Evolutionary conservation across 2,329 filamentous ascomycete genomes (phyloP), one percentile per base, ranked within the genome.

Genomic region (Monosporascus sp.): DNA sequence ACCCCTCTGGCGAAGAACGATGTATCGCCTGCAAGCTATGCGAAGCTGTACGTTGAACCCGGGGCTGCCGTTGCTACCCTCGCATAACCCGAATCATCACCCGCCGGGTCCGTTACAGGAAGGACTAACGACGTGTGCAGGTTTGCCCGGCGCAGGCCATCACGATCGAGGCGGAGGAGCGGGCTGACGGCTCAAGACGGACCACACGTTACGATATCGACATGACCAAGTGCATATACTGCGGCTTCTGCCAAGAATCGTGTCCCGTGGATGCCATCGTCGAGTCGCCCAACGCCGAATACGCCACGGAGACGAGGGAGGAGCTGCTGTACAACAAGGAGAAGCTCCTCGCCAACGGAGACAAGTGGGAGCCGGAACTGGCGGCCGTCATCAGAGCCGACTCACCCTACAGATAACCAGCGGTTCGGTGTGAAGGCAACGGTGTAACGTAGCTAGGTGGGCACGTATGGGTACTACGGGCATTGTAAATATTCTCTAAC

Each of bases 201-300:
- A 99, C 94, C 50, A 97, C 93, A 55, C 86, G 93, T 71, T 99
- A 99, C 77, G 94, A 99, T 72, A 97, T 99, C 70, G 94, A 99
- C 77, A 99, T 99, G 94, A 97, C 94, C 68, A 99, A 99, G 82
- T 99, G 94, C 79, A 99, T 99, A 75, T 99, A 97, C 85, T 97
- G 94, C 73, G 94, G 94, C 50, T 95, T 96, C 78, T 97, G 94
- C 83, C 93, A 97, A 79, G 94, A 99, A 80, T 96, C 90, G 61
- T 99, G 94, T 77, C 94, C 94, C 45, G 94, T 99, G 52, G 94
- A 99, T 75, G 94, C 94, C 55, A 99, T 83, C 62, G 81, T 85
- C 52, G 81, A 84, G 72, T 81, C 77, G 48, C 81, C 81, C 61
- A 84, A 84, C 63, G 80, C 81, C 63, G 81, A 85, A 69, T 84